Conservation (phyloP, 805 yeast genomes). For the Starmerella asiatica region DNA sequence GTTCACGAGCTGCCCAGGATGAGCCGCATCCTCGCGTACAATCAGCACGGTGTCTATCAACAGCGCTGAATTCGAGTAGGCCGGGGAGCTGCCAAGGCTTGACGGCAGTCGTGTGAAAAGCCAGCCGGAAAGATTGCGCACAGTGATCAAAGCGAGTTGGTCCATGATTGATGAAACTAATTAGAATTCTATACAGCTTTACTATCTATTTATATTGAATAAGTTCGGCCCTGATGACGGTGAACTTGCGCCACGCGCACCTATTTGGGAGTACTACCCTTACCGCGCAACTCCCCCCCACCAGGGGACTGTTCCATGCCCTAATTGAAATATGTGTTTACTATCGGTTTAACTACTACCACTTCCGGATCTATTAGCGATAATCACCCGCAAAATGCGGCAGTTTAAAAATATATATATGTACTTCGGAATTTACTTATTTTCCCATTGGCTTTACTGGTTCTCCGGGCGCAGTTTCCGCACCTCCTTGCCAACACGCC, state of each 20-base stretch:
- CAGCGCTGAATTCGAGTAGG: conserved; percentile 2
- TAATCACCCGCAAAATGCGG: too few relatives aligned
- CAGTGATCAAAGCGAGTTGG: not conserved
- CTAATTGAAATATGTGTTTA: too few relatives aligned
- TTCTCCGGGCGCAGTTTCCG: conserved; percentile 99
- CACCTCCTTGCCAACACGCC: conserved; percentile 99
- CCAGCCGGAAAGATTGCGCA: not conserved
- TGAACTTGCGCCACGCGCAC: too few relatives aligned
- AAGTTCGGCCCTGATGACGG: too few relatives aligned
- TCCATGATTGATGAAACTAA: not conserved
- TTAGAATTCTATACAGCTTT: too few relatives aligned
- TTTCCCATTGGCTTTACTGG: conserved; percentile 46
- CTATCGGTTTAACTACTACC: too few relatives aligned
- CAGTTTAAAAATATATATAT: too few relatives aligned
- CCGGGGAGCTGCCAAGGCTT: conserved; percentile 3
- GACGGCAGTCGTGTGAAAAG: conserved; percentile 5
- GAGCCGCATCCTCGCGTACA: conserved; percentile 39
- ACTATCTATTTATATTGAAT: too few relatives aligned
- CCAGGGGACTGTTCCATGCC: too few relatives aligned
- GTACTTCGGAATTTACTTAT: too few relatives aligned
- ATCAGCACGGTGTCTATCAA: conserved; percentile 27
- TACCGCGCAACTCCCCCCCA: too few relatives aligned
- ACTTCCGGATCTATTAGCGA: not conserved
- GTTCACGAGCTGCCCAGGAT: conserved; percentile 34
- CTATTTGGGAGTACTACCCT: too few relatives aligned